Base-by-base conservation (phyloP, 225 moss, liverwort and hornwort genomes). In the Pleurozium schreberi region DNA sequence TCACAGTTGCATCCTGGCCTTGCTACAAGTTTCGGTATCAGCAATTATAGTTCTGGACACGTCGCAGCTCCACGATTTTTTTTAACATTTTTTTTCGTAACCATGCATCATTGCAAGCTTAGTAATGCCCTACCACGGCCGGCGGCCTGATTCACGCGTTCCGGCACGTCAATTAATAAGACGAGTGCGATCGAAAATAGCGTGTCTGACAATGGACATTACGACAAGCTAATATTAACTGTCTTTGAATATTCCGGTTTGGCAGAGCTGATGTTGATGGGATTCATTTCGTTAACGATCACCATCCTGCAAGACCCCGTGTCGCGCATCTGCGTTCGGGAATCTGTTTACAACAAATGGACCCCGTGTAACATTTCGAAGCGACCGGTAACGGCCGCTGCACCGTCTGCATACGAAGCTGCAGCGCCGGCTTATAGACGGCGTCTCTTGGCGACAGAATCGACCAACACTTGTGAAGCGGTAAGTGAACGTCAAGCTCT, bases 201-300 rank as follows among this genome's bases (percentile, higher is more conserved):
- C 14, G 14, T 12, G 66, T 49, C 50, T 31, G 30, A 47, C 25
- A 42, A 31, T 86, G 28, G 52, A 58, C 20, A 80, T 78, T 17
- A 21, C 8, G 43, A 79, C 65, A n/a, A 50, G 26, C 28, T 69
- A 49, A 70, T 70, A 28, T 69, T 87, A 59, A 45, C 19, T 25
- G 18, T 36, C 12, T 67, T 8, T 47, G 50, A 60, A 20, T 45
- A 38, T 73, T 82, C 31, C 28, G n/a, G 43, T 61, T 57, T 23
- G 81, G 84, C 96, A 98, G 98, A 98, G 87, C 87, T 98, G 78
- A 98, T 98, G 98, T 80, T 98, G 85, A 89, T 98, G 94, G 98
- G 98, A 68, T 98, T 98, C 90, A 97, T 98, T 88, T 98, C 98
- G 38, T 89, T 98, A 87, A 92, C 96, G 80, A 96, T 98, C 49